A percentile compares a stretch with the other conserved stretches of the same genome.
Evolutionary conservation across 306 rosid genomes (phyloP).

Genomic region (Chamaecrista fasciculata): DNA sequence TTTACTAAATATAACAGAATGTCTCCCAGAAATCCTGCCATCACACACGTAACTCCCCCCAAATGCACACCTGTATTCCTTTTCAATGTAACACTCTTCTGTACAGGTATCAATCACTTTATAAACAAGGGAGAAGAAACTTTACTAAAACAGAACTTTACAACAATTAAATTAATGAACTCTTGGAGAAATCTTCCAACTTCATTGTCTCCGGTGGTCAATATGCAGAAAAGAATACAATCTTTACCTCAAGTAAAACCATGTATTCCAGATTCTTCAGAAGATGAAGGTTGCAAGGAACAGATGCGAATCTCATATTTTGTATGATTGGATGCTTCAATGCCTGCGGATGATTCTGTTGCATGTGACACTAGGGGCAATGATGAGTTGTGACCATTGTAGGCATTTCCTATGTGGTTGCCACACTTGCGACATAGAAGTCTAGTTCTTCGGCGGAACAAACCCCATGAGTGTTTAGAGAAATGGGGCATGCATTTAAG

Average conservation of each 20-base stretch:
- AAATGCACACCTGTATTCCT: not conserved
- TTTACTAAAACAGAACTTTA: conserved; percentile 4
- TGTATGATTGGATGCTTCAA: conserved; percentile 33
- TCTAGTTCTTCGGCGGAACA: conserved; percentile 68
- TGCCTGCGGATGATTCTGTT: conserved; percentile 45
- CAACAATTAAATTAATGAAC: not conserved
- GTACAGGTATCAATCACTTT: not conserved
- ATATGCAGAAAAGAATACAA: conserved; percentile 2
- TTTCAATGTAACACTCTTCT: not conserved
- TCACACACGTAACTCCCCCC: not conserved
- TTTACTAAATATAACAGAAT: not conserved
- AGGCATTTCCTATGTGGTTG: conserved; percentile 67
- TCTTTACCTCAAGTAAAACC: conserved; percentile 24
- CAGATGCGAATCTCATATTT: conserved; percentile 72
- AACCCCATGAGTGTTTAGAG: conserved; percentile 65
- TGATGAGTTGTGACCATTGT: conserved; percentile 39
- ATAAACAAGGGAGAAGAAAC: conserved; percentile 1
- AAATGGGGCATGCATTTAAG: conserved; percentile 67
- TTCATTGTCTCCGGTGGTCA: not conserved
- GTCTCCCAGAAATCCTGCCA: not conserved
- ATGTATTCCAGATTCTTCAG: conserved; percentile 41
- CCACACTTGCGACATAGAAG: conserved; percentile 90
- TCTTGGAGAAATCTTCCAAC: not conserved
- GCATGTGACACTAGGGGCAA: conserved; percentile 41
- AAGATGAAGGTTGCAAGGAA: conserved; percentile 80